Base-by-base conservation (phyloP, 208 protist species). In the Acanthamoeba comandoni region DNA sequence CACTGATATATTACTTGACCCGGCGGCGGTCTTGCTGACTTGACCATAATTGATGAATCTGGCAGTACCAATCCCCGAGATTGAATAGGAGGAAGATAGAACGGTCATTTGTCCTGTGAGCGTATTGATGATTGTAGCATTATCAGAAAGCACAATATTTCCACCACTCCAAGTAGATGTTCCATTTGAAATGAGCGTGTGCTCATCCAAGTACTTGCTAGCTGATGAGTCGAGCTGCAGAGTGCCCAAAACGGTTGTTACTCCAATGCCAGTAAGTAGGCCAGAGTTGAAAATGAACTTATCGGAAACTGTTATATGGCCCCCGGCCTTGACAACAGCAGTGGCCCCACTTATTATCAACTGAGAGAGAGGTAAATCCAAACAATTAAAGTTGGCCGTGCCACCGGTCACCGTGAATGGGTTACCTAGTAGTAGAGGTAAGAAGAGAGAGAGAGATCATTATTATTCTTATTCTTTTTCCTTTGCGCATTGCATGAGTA, bases 371-470 rank as follows among this genome's bases (percentile, higher is more conserved):
- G 26, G 26, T 35, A 86, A 17, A 15, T 53, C 31, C 35, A 53
- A 58, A 22, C 77, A 86, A 48, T 86, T 86, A 58, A 86, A 86
- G 19, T 86, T 86, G 53, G 77, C 53, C 55, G 51, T 86, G 55
- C 77, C 77, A 13, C 53, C 77, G 35, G 48, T n/a, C 8, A 58
- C 77, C 77, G 22, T 15, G 77, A 86, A 86, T 2, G 77, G 77
- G 19, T 53, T 58, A 19, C 77, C 77, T 43, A 43, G n/a, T n/a
- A n/a, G n/a, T n/a, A n/a, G 35, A 43, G 35, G 35, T 5, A 5
- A 43, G 35, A 43, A 43, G 35, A 43, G 35, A 43, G 35, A 43
- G 35, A 43, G 35, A 43, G 35, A 7, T 43, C 1, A 43, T 43
- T 7, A 43, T 43, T 43, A 43, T n/a, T n/a, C n/a, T n/a, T n/a